Conservation (phyloP, 2,329 filamentous ascomycete genomes). For the Cryphonectria japonica region DNA sequence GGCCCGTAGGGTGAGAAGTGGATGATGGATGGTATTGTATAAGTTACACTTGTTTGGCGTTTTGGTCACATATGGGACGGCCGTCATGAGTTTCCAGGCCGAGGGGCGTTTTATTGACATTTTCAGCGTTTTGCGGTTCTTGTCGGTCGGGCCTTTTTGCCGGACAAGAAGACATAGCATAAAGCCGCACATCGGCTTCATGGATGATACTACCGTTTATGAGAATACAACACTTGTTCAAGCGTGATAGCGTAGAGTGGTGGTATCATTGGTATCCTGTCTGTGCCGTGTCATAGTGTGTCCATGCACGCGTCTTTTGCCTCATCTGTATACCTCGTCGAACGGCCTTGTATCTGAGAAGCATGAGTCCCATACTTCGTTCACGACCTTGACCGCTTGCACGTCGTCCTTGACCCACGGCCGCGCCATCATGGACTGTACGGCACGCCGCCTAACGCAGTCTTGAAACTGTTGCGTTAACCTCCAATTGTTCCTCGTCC, state of each 20-base stretch:
- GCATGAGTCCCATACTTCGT: slow-evolving; percentile 98
- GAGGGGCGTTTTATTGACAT: slow-evolving; percentile 17
- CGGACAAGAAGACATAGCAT: slow-evolving; percentile 18
- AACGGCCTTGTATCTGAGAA: slow-evolving; percentile 94
- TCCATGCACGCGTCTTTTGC: not conserved
- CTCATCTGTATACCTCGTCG: slow-evolving; percentile 88
- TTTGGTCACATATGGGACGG: slow-evolving; percentile 9
- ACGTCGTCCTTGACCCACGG: slow-evolving; percentile 83
- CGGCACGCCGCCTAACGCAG: slow-evolving; percentile 82
- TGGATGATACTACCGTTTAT: slow-evolving; percentile 16
- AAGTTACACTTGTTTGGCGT: slow-evolving; percentile 24
- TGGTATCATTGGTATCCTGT: slow-evolving; percentile 28
- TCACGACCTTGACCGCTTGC: slow-evolving; percentile 85
- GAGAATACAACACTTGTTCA: slow-evolving; percentile 20
- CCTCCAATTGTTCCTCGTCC: slow-evolving; percentile 82
- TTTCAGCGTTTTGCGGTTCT: slow-evolving; percentile 21
- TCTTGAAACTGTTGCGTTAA: slow-evolving; percentile 92
- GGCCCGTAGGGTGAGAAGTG: too few relatives aligned
- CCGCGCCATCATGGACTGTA: slow-evolving; percentile 76
- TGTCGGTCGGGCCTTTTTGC: not conserved
- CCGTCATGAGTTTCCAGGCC: slow-evolving; percentile 14
- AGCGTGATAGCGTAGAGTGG: slow-evolving; percentile 24
- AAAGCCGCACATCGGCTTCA: slow-evolving; percentile 4
- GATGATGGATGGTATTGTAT: slow-evolving; percentile 22
- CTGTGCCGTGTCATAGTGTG: not conserved